These are phyloP conservation scores for Prunus dulcis DNA, from an alignment of 306 rosid genomes.

Conservation along the genomic window DNA sequence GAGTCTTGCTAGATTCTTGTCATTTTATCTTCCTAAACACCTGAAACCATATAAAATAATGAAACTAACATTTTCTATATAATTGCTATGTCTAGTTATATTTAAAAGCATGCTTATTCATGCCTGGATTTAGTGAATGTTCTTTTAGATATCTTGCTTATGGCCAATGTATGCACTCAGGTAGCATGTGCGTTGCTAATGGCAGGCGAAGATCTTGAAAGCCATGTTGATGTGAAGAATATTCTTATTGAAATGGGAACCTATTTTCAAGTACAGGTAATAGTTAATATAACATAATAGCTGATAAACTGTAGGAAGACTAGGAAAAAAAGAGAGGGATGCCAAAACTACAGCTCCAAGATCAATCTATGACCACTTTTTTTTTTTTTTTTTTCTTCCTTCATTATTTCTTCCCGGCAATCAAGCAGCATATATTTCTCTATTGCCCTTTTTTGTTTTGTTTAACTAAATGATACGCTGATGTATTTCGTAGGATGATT, in stretches of 20 bases:
- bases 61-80: neutral
- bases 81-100: neutral
- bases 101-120: neutral
- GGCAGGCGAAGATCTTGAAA: constrained; percentile 41
- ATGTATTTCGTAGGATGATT: constrained; percentile 70
- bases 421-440: neutral
- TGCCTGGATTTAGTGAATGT: neutral
- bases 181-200: constrained; percentile 52
- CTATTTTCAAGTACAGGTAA: constrained; percentile 55
- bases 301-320: neutral
- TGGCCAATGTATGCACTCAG: constrained; percentile 21
- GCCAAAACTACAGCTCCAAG: neutral
- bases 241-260: constrained; percentile 49
- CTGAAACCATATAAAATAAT: neutral
- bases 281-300: neutral
- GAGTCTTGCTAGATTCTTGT: neutral
- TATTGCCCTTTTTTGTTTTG: neutral
- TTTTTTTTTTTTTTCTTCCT: neutral
- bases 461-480: neutral
- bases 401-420: neutral
- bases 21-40: neutral
- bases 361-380: neutral
- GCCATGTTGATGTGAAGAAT: constrained; percentile 38
- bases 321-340: neutral
- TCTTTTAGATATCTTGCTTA: neutral